These are phyloP conservation scores for Calocybe indica DNA, from an alignment of 768 basidiomycete genomes.

Conservation along the genomic window DNA sequence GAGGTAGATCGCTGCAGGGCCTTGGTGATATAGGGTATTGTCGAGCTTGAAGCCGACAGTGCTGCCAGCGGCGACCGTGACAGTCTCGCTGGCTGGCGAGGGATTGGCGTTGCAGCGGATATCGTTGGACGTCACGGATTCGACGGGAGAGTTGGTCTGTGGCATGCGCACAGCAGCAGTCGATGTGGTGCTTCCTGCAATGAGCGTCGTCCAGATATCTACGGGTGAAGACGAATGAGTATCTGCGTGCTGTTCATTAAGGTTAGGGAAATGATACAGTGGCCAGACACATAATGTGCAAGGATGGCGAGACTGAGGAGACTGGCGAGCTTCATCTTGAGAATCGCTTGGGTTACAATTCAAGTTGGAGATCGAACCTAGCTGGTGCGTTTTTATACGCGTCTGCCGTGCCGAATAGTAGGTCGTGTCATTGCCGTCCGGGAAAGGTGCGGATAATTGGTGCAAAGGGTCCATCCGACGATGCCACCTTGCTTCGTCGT, in stretches of 20 bases:
- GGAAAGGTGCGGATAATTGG: too few species aligned
- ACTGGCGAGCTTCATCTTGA: constrained; percentile 6
- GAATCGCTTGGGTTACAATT: too few species aligned
- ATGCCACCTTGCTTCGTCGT: too few species aligned
- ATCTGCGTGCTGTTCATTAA: not conserved
- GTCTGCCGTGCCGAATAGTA: too few species aligned
- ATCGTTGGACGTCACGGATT: constrained; percentile 28
- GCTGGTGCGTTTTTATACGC: too few species aligned
- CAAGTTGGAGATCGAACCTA: not conserved
- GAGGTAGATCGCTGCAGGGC: constrained; percentile 34
- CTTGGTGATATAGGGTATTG: constrained; percentile 32
- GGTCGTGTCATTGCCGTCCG: too few species aligned
- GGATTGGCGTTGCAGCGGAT: constrained; percentile 34
- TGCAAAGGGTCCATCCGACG: too few species aligned
- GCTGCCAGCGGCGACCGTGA: constrained; percentile 29
- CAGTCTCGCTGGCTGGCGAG: constrained; percentile 21
- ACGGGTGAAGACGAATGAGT: not conserved
- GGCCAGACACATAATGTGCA: constrained; percentile 7
- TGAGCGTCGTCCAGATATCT: constrained; percentile 6
- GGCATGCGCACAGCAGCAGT: constrained; percentile 27
- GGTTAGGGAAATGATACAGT: constrained; percentile 1
- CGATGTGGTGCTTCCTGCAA: not conserved
- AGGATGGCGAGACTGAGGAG: constrained; percentile 4
- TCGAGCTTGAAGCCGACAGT: constrained; percentile 25
- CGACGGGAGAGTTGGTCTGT: constrained; percentile 33